phyloP scores from a whole-genome alignment of 2,329 filamentous ascomycete species.

The Beauveria scarabaeidicola region DNA sequence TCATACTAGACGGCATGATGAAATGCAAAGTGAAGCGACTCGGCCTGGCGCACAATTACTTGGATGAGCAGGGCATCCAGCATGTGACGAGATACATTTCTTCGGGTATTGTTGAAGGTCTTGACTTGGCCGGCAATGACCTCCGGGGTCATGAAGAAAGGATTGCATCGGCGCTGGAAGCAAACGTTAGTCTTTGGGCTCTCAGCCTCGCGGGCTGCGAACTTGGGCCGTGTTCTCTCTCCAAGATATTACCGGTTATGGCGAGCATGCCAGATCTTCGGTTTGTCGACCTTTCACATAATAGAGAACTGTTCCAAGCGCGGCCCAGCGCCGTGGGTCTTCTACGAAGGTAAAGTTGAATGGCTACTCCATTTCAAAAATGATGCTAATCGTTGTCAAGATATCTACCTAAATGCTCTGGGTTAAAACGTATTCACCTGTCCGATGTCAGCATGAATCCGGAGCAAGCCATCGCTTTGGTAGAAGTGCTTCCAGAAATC shows the following conservation, averaged over 20 bases:
- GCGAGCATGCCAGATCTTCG: slow-evolving; percentile 63
- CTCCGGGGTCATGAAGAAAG: slow-evolving; percentile 45
- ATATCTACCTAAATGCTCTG: slow-evolving; percentile 69
- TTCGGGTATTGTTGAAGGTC: slow-evolving; percentile 70
- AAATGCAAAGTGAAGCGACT: slow-evolving; percentile 70
- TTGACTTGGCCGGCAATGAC: slow-evolving; percentile 85
- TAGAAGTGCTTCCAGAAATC: slow-evolving; percentile 83
- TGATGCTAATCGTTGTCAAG: slow-evolving; percentile 24
- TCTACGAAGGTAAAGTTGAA: slow-evolving; percentile 59
- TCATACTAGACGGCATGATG: slow-evolving; percentile 73
- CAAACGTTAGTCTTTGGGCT: slow-evolving; percentile 60
- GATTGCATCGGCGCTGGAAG: slow-evolving; percentile 43
- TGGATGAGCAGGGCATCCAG: slow-evolving; percentile 64
- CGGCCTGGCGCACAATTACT: slow-evolving; percentile 72
- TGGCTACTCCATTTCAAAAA: background rate
- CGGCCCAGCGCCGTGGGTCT: slow-evolving; percentile 66
- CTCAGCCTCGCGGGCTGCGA: slow-evolving; percentile 82
- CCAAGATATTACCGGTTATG: slow-evolving; percentile 66
- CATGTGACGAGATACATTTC: slow-evolving; percentile 71
- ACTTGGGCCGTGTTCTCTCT: slow-evolving; percentile 63
- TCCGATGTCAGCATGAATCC: slow-evolving; percentile 75
- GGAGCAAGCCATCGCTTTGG: slow-evolving; percentile 82
- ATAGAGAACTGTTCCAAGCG: slow-evolving; percentile 66
- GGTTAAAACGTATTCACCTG: slow-evolving; percentile 77
- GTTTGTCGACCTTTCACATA: slow-evolving; percentile 89